Base-by-base conservation (phyloP, 306 rosid species). In the Dryas drummondii region DNA sequence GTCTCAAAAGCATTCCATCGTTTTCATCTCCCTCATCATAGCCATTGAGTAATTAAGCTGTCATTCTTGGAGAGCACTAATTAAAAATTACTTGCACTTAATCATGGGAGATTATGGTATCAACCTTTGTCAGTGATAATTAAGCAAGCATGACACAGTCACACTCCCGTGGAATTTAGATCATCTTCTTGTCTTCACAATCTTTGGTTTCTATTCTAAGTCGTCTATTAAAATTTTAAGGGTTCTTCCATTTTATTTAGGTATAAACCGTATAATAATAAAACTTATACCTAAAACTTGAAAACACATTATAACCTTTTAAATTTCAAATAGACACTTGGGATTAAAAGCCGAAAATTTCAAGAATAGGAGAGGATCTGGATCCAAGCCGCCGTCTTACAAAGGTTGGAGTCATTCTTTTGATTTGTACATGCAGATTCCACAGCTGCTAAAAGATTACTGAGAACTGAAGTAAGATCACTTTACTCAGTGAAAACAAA, bases 1-100 rank as follows among this genome's bases (percentile, higher is more conserved):
- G 40, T 7, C n/a, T 5, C 50, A 14, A 15, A 15, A 40, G n/a
- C 41, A 3, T 46, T 5, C 49, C 9, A 46, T 3, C 54, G 9
- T 46, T 46, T 46, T 46, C 49, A 46, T 46, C 49, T 46, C 49
- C 49, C 6, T 5, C 9, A 46, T 8, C 9, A 5, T 46, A 8
- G 49, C 32, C 70, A 44, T 44, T 65, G 53, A 17, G 5, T n/a
- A 8, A 66, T n/a, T 17, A 46, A 72, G 9, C 27, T 13, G 51
- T 44, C 74, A 78, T 32, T n/a, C 61, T 56, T 71, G 85, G 85
- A 59, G 41, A 54, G 69, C 82, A 77, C 76, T 5, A 44, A 58
- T 42, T 32, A 32, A 49, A 47, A 68, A 17, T 49, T 60, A 48
- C 57, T 42, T 42, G n/a, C 66, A 44, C 9, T 16, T 50, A 72